phyloP scores from a whole-genome alignment of 177 flowering plant genomes.

The Vitis hybrid region DNA sequence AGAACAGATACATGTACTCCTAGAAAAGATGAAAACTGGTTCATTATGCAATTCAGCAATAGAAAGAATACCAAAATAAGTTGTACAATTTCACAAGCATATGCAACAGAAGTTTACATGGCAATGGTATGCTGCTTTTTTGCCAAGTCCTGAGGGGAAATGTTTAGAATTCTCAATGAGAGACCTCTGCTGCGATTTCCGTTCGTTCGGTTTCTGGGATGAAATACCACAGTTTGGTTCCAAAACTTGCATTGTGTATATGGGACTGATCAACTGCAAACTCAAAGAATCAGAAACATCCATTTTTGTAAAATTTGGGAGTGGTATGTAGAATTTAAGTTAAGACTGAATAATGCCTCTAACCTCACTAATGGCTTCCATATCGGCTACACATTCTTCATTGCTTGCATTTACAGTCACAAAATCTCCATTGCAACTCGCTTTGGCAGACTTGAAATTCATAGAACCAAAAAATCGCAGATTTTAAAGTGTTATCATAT shows the following conservation, averaged over 20 bases:
- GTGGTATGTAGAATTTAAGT: too few relatives aligned
- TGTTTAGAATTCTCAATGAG: neutral
- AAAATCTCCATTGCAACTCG: conserved; percentile 27
- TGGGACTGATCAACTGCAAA: too few relatives aligned
- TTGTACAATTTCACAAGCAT: neutral
- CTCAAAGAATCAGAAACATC: too few relatives aligned
- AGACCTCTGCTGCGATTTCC: neutral
- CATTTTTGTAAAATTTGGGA: too few relatives aligned
- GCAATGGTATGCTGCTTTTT: neutral
- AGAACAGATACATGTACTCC: conserved; percentile 12
- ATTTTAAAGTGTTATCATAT: too few relatives aligned
- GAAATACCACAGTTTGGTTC: conserved; percentile 8
- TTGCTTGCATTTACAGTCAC: conserved; percentile 13
- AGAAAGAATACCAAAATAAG: too few relatives aligned
- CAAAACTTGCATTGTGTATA: conserved; percentile 1
- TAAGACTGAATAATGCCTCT: too few relatives aligned
- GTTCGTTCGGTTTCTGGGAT: conserved; percentile 1
- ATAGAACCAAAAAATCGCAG: neutral
- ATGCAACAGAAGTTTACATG: neutral
- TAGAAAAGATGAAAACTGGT: neutral
- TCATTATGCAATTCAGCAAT: too few relatives aligned
- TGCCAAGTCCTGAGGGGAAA: neutral
- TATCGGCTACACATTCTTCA: conserved; percentile 14
- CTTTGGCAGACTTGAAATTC: conserved; percentile 17
- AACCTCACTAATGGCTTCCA: conserved; percentile 12